Evolutionary conservation across 345 rosid genomes (phyloP), one percentile per base, ranked within the genome.

Genomic region (Moricandia moricandioides): DNA sequence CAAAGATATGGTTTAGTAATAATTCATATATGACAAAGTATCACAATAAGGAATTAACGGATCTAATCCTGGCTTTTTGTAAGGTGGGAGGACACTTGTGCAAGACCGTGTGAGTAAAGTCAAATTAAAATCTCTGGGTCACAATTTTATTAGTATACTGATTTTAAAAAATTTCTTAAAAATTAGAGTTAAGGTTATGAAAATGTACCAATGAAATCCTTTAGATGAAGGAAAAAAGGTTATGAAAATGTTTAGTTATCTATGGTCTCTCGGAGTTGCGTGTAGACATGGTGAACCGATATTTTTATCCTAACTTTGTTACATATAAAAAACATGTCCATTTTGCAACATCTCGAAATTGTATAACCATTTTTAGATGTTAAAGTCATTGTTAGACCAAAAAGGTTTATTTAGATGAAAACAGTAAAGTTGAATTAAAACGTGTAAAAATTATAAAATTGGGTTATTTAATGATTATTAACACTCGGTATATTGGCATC

Each of bases 1-100:
- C 39, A 69, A 70, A 64, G 21, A 76, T 70, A 76, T 63, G 57
- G 52, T 64, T 63, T 40, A n/a, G n/a, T n/a, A 30, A 29, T 62
- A 11, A 24, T 60, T 26, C 43, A 35, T 37, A 21, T 56, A 26
- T 26, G 17, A 47, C 13, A 43, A 43, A 43, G 30, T 14, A 67
- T 74, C 31, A 24, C 5, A 47, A 47, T n/a, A 62, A 61, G 3
- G 55, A 26, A 69, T 18, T 52, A 62, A 76, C 57, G 2, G 79
- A 62, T 52, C 74, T 49, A 62, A 76, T 60, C 24, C 10, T 59
- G 57, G 58, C 58, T 58, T 31, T 47, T 74, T 11, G 5, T 45
- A 27, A 67, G 10, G 31, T 75, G 18, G 52, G 52, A 13, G 60
- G 59, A 73, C 37, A 57, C 51, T 74, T 66, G 49, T 66, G 35